phyloP scores from a whole-genome alignment of 1,284 basidiomycete species.

The Leccinum cinnamomeum region DNA sequence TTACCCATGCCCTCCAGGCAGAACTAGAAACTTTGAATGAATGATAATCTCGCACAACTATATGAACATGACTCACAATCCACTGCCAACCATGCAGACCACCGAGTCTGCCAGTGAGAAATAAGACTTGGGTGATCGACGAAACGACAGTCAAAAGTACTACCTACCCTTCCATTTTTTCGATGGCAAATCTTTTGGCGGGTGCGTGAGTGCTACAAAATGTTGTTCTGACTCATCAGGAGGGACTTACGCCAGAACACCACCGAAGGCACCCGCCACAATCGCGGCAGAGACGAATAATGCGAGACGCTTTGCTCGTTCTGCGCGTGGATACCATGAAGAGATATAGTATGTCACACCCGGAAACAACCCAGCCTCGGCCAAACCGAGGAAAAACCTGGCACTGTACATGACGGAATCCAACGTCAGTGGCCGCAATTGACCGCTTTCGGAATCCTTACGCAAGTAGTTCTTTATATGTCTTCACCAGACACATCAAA shows the following conservation, averaged over 20 bases:
- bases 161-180: slow-evolving; percentile 21
- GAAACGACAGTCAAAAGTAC: not conserved
- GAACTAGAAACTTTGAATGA: slow-evolving; percentile 26
- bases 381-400: slow-evolving; percentile 37
- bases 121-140: not conserved
- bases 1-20: slow-evolving; percentile 34
- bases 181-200: slow-evolving; percentile 13
- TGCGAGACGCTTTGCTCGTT: slow-evolving; percentile 15
- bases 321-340: slow-evolving; percentile 22
- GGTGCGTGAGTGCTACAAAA: slow-evolving; percentile 5
- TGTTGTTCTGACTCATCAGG: not conserved
- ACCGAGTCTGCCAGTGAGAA: slow-evolving; percentile 28
- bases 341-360: slow-evolving; percentile 23
- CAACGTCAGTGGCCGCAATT: slow-evolving; percentile 3
- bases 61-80: slow-evolving; percentile 40
- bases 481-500: slow-evolving; percentile 37
- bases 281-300: slow-evolving; percentile 16
- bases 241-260: slow-evolving; percentile 20
- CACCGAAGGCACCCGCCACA: slow-evolving; percentile 19
- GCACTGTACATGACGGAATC: slow-evolving; percentile 32
- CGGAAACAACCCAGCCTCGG: slow-evolving; percentile 19
- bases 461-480: slow-evolving; percentile 32
- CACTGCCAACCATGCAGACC: slow-evolving; percentile 44
- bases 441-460: slow-evolving; percentile 8
- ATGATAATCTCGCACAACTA: not conserved